Conservation (phyloP, 2,329 filamentous ascomycete genomes). For the Aphanocladium album region DNA sequence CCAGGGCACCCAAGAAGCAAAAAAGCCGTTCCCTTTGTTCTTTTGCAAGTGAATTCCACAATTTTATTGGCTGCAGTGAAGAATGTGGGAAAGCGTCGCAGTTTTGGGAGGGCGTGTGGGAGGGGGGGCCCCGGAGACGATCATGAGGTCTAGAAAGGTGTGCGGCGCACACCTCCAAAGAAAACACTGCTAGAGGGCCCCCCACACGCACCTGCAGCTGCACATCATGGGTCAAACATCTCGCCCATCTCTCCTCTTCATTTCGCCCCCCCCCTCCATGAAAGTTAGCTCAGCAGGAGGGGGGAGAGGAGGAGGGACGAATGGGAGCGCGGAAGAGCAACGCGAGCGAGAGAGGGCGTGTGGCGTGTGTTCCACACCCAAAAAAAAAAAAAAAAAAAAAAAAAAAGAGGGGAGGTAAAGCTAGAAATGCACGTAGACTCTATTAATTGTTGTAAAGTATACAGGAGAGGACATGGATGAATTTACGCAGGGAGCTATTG, state of each 20-base stretch:
- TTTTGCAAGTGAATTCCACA: not conserved
- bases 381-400: too few relatives aligned
- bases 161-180: not conserved
- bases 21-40: not conserved
- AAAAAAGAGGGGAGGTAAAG: too few relatives aligned
- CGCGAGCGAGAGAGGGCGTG: too few relatives aligned
- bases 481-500: too few relatives aligned
- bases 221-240: constrained; percentile 9
- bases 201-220: constrained; percentile 12
- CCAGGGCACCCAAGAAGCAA: not conserved
- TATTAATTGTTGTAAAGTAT: too few relatives aligned
- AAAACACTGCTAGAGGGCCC: not conserved
- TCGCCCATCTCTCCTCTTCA: too few relatives aligned
- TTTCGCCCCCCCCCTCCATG: not conserved
- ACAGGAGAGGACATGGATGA: too few relatives aligned
- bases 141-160: constrained; percentile 11
- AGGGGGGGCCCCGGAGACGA: not conserved
- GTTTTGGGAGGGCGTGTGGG: not conserved
- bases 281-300: too few relatives aligned
- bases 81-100: not conserved
- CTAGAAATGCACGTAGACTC: too few relatives aligned
- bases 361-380: too few relatives aligned
- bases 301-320: too few relatives aligned
- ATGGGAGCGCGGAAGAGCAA: too few relatives aligned
- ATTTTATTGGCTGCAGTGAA: not conserved